A percentile compares a stretch with the other conserved stretches of the same genome.
Evolutionary conservation across 495 filamentous ascomycete genomes (phyloP).

Genomic region (Amniculicola lignicola): DNA sequence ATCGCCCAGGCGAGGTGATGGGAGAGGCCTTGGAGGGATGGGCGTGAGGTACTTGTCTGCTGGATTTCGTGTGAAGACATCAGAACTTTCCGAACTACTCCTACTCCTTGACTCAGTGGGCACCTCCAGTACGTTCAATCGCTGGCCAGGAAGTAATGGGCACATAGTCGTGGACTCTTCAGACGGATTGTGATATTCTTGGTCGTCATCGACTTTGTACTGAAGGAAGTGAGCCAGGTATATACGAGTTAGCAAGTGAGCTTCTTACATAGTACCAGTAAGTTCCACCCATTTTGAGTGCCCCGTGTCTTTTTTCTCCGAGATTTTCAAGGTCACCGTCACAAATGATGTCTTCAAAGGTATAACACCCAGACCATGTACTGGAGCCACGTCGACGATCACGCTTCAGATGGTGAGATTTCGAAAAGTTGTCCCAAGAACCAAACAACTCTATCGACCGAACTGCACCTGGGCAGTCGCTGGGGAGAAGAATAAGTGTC

Average conservation of each 20-base stretch:
- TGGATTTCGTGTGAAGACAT: slow-evolving; percentile 73
- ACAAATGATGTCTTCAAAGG: slow-evolving; percentile 77
- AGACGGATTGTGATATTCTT: slow-evolving; percentile 67
- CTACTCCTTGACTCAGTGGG: slow-evolving; percentile 55
- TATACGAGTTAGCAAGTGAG: neutral
- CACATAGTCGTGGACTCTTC: slow-evolving; percentile 73
- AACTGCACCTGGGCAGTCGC: slow-evolving; percentile 63
- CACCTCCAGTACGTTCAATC: slow-evolving; percentile 76
- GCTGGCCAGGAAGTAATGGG: slow-evolving; percentile 81
- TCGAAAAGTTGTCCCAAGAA: slow-evolving; percentile 90
- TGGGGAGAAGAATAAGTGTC: slow-evolving; percentile 31
- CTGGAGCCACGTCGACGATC: slow-evolving; percentile 66
- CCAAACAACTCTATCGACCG: slow-evolving; percentile 76
- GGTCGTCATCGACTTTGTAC: slow-evolving; percentile 75
- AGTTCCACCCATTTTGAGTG: slow-evolving; percentile 84
- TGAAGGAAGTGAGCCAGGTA: slow-evolving; percentile 41
- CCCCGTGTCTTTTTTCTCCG: slow-evolving; percentile 63
- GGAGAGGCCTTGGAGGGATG: slow-evolving; percentile 55
- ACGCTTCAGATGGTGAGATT: slow-evolving; percentile 71
- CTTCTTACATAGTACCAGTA: slow-evolving; percentile 89
- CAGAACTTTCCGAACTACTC: slow-evolving; percentile 47
- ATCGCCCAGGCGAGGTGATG: slow-evolving; percentile 28
- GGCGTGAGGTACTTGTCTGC: slow-evolving; percentile 71
- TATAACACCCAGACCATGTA: slow-evolving; percentile 81
- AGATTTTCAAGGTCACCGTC: slow-evolving; percentile 62